Evolutionary conservation across 2,329 filamentous ascomycete species (phyloP).

Genomic region (Diaporthe sp.): DNA sequence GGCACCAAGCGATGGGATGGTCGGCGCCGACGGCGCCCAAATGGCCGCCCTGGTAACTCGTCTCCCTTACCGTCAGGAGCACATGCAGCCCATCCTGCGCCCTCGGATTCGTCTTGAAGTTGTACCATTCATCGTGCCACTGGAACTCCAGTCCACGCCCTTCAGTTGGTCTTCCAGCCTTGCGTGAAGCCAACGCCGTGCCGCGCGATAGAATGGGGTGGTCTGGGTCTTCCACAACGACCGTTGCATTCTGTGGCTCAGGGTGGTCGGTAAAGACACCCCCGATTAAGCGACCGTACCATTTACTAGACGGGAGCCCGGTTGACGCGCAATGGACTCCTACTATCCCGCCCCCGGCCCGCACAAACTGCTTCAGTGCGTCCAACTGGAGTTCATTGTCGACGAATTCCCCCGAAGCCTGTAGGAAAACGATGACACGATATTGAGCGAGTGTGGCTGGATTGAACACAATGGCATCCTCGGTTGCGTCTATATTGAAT

Average conservation of each 20-base stretch:
- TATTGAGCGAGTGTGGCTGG: slow-evolving; percentile 44
- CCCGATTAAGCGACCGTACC: slow-evolving; percentile 52
- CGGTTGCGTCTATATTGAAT: slow-evolving; percentile 48
- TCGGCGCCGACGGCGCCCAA: slow-evolving; percentile 48
- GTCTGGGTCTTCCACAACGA: slow-evolving; percentile 43
- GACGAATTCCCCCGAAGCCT: slow-evolving; percentile 52
- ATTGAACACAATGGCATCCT: slow-evolving; percentile 49
- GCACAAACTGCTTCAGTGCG: slow-evolving; percentile 47
- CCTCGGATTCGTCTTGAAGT: slow-evolving; percentile 48
- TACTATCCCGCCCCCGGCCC: slow-evolving; percentile 50
- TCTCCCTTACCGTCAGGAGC: slow-evolving; percentile 50
- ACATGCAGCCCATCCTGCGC: slow-evolving; percentile 42
- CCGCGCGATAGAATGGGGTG: slow-evolving; percentile 44
- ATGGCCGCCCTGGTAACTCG: slow-evolving; percentile 47
- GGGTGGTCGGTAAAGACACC: slow-evolving; percentile 52
- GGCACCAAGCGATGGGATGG: slow-evolving; percentile 53
- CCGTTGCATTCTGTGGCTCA: slow-evolving; percentile 46
- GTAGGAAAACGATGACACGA: slow-evolving; percentile 50
- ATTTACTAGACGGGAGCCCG: slow-evolving; percentile 46
- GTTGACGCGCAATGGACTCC: slow-evolving; percentile 52
- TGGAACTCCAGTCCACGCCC: slow-evolving; percentile 35
- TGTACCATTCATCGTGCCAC: slow-evolving; percentile 57
- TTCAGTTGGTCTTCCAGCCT: neutral
- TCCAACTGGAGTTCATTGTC: slow-evolving; percentile 43
- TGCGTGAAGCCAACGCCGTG: slow-evolving; percentile 26